Percentiles rank a stretch among this genome's conserved stretches.
These are phyloP conservation scores for Gastrodia elata DNA, from an alignment of 106 monocot species.

Conservation along the genomic window DNA sequence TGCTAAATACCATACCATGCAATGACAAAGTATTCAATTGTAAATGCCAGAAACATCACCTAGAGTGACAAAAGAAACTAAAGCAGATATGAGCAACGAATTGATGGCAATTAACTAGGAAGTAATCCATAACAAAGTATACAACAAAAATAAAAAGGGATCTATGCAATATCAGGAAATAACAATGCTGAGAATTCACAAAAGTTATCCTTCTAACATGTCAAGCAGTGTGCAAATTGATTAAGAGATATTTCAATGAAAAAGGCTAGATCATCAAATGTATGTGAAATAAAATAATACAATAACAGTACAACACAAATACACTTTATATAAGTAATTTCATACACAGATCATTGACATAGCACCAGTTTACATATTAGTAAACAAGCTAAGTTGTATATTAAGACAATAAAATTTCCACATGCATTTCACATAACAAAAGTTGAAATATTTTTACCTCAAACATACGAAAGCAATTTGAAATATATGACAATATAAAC, in stretches of 20 bases:
- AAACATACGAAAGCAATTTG: slow-evolving; percentile 59
- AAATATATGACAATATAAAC: slow-evolving; percentile 82
- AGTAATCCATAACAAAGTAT: not conserved
- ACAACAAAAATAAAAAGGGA: not conserved
- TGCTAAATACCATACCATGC: not conserved
- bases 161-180: not conserved
- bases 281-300: not conserved
- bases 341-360: not conserved
- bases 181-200: not conserved
- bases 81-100: not conserved
- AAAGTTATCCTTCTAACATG: not conserved
- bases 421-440: not conserved
- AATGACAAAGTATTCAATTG: not conserved
- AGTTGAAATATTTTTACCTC: slow-evolving; percentile 17
- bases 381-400: not conserved
- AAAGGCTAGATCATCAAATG: not conserved
- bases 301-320: not conserved
- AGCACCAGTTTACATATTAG: not conserved
- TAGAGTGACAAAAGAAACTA: not conserved
- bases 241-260: not conserved
- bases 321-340: too few relatives aligned
- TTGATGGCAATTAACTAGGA: not conserved
- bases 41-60: not conserved
- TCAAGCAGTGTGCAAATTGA: not conserved
- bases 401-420: not conserved